Evolutionary conservation across 305 asterid genomes (phyloP), one percentile per base, ranked within the genome.

Genomic region (Fraxinus greggii): DNA sequence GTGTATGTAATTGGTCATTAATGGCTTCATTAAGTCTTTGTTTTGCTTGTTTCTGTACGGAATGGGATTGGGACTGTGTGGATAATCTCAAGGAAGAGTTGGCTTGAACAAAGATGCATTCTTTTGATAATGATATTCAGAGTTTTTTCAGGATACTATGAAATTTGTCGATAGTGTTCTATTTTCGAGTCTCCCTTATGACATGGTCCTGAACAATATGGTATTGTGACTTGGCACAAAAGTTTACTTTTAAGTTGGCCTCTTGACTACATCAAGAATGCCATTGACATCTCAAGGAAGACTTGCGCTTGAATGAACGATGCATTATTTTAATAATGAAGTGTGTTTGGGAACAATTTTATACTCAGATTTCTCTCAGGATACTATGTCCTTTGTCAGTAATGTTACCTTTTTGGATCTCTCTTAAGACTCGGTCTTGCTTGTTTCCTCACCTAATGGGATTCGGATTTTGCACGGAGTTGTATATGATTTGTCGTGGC

Each of bases 371-470:
- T 54, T 54, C 42, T 70, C 24, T 70, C 75, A 15, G 84, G 86
- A 77, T 84, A 56, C 69, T 15, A 54, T 77, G 82, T 70, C 65
- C 17, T 54, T 77, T 83, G 33, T 32, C 75, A 54, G 45, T 76
- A 79, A 78, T 75, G 76, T 80, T 31, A 15, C 75, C 36, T 31
- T 70, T 31, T 10, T 75, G 74, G 36, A 31, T 74, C 82, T 65
- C 72, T 77, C 81, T 67, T 54, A 51, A 78, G 59, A 40, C 69
- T 80, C 83, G 83, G 86, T 70, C 81, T 85, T 82, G 83, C 83
- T 70, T 38, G 29, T 79, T 59, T 69, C 85, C 79, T 29, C 75
- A 15, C 31, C 40, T 13, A 31, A 31, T 31, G 75, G 75, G 75
- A 29, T 70, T 73, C 5, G 40, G 78, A 56, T 40, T 32, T 80